These are phyloP conservation scores for Stentor roeselii DNA, from an alignment of 73 alveolate species.

Conservation along the genomic window DNA sequence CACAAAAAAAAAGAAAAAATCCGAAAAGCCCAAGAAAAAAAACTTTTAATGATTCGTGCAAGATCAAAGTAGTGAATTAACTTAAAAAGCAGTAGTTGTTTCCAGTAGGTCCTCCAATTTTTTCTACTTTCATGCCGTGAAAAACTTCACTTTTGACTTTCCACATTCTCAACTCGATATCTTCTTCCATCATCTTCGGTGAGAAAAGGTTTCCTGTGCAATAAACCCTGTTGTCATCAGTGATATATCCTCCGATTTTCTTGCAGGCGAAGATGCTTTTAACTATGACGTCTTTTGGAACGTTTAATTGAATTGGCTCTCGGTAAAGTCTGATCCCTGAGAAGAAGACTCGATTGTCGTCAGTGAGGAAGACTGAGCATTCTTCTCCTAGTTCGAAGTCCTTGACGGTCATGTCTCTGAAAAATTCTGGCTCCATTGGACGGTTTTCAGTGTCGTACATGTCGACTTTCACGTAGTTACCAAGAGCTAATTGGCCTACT, in stretches of 20 bases:
- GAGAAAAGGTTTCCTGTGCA: neutral
- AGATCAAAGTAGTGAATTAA: too few species aligned
- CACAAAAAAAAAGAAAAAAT: neutral
- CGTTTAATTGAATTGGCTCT: slow-evolving; percentile 14
- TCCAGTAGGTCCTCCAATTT: slow-evolving; percentile 23
- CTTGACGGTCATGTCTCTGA: slow-evolving; percentile 19
- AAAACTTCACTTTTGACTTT: slow-evolving; percentile 13
- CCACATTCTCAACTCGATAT: slow-evolving; percentile 19
- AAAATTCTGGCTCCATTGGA: slow-evolving; percentile 35
- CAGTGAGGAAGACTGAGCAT: slow-evolving; percentile 48
- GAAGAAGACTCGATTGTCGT: slow-evolving; percentile 42
- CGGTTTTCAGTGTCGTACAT: slow-evolving; percentile 43
- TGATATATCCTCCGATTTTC: slow-evolving; percentile 13
- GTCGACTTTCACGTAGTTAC: slow-evolving; percentile 48
- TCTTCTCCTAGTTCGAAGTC: slow-evolving; percentile 66
- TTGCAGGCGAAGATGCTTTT: neutral
- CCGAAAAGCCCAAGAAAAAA: neutral
- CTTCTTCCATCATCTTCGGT: slow-evolving; percentile 10
- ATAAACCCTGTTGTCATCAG: slow-evolving; percentile 3
- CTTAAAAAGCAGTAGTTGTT: slow-evolving; percentile 9
- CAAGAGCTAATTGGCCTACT: slow-evolving; percentile 67
- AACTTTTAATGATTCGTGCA: too few species aligned
- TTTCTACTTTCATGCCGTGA: neutral
- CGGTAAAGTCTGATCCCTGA: slow-evolving; percentile 36
- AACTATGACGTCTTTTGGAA: neutral